Base-by-base conservation (phyloP, 805 yeast genomes). In the Debaryomyces hansenii region DNA sequence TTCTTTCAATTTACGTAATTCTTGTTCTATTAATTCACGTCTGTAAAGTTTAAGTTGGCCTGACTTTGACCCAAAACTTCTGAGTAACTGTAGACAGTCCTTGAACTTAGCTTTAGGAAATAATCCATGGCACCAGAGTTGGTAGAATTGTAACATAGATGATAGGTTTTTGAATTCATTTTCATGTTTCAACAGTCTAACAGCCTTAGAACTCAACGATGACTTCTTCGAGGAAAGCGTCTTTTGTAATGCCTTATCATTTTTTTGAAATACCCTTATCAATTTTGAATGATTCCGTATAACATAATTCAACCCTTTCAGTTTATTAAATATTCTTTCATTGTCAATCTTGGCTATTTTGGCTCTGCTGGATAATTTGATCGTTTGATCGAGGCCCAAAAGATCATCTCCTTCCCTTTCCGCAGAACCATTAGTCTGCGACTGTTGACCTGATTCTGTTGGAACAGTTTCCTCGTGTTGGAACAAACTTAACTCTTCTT, bases 31-130 rank as follows among this genome's bases (percentile, higher is more conserved):
- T 45, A 66, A 53, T 40, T 58, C 62, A 15, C 56, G 52, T 53
- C 74, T 57, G 44, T 67, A 67, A 4, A 60, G 32, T 42, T 56
- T 63, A 27, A 81, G 63, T 11, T 62, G 65, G 14, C 69, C 63
- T 18, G 77, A 50, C 62, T 63, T 62, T 20, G 60, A 64, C 11
- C 87, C 84, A 36, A 81, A 72, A 12, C 72, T 65, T 35, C 76
- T 70, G 41, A 83, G 64, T 53, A 85, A 64, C 20, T 74, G 70
- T 1, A 85, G 66, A 56, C 90, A 83, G 61, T 88, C 95, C 40
- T 72, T 70, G 53, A 90, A 87, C 51, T 80, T 83, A 12, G 94
- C 89, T 67, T 85, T 87, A 4, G 97, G 96, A 58, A 78, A 89
- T 33, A 90, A 69, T 1, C 74, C 69, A 46, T 72, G 77, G 53